These are phyloP conservation scores for Phytophthora chlamydospora DNA, from an alignment of 352 stramenopile species.

Conservation along the genomic window DNA sequence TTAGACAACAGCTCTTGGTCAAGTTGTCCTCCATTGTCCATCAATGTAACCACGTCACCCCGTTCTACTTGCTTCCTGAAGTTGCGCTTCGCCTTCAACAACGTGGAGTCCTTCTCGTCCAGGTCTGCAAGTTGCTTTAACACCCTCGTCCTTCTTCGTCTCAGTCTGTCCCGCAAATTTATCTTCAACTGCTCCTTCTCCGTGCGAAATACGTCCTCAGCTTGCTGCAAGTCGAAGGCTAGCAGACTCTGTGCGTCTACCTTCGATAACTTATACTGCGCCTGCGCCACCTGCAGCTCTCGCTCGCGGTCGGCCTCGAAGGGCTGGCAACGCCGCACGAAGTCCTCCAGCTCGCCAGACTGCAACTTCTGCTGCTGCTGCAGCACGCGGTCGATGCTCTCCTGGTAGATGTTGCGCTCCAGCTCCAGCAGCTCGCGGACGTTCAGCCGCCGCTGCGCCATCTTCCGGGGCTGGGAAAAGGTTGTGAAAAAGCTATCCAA, in stretches of 20 bases:
- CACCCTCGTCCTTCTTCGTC: too few species aligned
- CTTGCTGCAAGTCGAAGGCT: constrained; percentile 79
- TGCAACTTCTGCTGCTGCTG: constrained; percentile 57
- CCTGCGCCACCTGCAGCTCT: constrained; percentile 53
- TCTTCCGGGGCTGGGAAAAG: too few species aligned
- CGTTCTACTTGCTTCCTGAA: not conserved
- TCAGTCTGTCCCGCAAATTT: constrained; percentile 12
- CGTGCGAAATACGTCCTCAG: constrained; percentile 54
- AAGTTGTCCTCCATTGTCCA: not conserved
- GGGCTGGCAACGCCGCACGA: constrained; percentile 57
- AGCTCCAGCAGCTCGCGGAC: constrained; percentile 81
- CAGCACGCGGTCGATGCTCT: constrained; percentile 75
- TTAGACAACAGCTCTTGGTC: constrained; percentile 29
- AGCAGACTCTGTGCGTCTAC: constrained; percentile 65
- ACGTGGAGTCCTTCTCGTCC: too few species aligned
- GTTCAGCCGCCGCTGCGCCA: constrained; percentile 36
- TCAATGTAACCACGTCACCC: not conserved
- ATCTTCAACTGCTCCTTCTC: constrained; percentile 12
- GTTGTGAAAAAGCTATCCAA: too few species aligned
- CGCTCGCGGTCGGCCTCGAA: constrained; percentile 62
- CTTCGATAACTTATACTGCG: constrained; percentile 59
- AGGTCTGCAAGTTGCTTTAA: not conserved
- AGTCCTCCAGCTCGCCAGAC: constrained; percentile 61
- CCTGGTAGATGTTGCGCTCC: constrained; percentile 83
- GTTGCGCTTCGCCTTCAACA: too few species aligned